Percentiles rank a stretch among this genome's conserved stretches.
phyloP scores from a whole-genome alignment of 768 basidiomycete species.

The Calocera viscosa region DNA sequence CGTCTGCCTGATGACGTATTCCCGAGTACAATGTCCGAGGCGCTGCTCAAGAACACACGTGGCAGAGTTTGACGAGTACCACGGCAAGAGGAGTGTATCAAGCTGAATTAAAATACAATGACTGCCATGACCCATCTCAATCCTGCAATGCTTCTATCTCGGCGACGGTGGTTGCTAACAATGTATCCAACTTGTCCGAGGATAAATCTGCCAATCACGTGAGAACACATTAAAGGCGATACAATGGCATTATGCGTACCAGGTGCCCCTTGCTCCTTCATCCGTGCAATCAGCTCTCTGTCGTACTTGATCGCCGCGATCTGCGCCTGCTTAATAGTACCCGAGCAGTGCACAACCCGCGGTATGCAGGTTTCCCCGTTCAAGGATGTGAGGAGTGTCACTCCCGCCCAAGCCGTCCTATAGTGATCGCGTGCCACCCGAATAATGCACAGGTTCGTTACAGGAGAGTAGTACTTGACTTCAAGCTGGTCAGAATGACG shows the following conservation, averaged over 20 bases:
- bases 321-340: conserved; percentile 79
- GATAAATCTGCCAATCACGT: neutral
- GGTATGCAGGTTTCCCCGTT: conserved; percentile 53
- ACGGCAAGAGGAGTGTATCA: neutral
- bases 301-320: conserved; percentile 65
- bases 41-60: too few relatives aligned
- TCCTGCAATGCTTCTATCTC: conserved; percentile 61
- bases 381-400: conserved; percentile 55
- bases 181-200: conserved; percentile 53
- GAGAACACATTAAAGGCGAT: neutral
- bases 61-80: too few relatives aligned
- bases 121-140: conserved; percentile 28
- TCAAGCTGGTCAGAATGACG: neutral
- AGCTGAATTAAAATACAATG: neutral
- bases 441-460: conserved; percentile 71
- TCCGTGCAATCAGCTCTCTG: conserved; percentile 54
- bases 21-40: too few relatives aligned
- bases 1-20: too few relatives aligned
- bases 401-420: conserved; percentile 62
- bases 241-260: conserved; percentile 16
- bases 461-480: conserved; percentile 86
- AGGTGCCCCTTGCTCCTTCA: conserved; percentile 34
- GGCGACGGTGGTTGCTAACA: conserved; percentile 41
- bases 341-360: conserved; percentile 67
- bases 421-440: conserved; percentile 75